Evolutionary conservation across 441 rosid species (phyloP).

Genomic region (Croton setiger): DNA sequence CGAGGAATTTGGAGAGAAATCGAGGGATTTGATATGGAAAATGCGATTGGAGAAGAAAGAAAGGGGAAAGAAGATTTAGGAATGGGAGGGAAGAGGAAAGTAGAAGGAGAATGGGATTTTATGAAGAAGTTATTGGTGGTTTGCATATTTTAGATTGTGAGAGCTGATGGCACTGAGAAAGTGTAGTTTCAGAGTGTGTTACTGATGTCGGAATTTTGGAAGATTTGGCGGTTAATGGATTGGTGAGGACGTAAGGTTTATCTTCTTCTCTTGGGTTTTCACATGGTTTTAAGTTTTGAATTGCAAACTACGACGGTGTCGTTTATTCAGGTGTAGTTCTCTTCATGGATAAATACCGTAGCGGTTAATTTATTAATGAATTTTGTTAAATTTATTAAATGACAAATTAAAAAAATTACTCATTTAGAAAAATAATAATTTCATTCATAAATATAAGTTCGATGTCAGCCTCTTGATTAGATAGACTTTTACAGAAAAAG

Average conservation of each 20-base stretch:
- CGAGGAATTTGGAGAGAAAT: slow-evolving; percentile 27
- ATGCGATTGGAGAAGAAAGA: background rate
- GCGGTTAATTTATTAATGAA: no score
- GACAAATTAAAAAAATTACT: no score
- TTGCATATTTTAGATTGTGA: background rate
- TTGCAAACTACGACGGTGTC: no score
- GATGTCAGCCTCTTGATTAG: no score
- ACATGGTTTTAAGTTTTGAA: background rate
- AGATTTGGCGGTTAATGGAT: slow-evolving; percentile 6
- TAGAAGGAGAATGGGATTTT: background rate
- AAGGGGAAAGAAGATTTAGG: background rate
- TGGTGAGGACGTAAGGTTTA: slow-evolving; percentile 4
- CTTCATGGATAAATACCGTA: no score
- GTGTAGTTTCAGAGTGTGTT: background rate
- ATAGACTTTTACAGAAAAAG: no score
- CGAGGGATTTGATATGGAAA: slow-evolving; percentile 4
- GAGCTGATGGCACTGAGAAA: background rate
- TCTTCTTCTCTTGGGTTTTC: background rate
- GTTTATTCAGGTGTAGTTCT: no score
- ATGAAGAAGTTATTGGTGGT: background rate
- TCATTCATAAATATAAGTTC: no score
- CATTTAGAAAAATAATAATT: no score
- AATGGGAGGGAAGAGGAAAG: background rate
- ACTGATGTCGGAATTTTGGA: background rate
- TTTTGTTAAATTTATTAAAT: no score